Percentiles rank a stretch among this genome's conserved stretches.
These are phyloP conservation scores for Wallacemonas collosoma DNA, from an alignment of 208 protist species.

Conservation along the genomic window DNA sequence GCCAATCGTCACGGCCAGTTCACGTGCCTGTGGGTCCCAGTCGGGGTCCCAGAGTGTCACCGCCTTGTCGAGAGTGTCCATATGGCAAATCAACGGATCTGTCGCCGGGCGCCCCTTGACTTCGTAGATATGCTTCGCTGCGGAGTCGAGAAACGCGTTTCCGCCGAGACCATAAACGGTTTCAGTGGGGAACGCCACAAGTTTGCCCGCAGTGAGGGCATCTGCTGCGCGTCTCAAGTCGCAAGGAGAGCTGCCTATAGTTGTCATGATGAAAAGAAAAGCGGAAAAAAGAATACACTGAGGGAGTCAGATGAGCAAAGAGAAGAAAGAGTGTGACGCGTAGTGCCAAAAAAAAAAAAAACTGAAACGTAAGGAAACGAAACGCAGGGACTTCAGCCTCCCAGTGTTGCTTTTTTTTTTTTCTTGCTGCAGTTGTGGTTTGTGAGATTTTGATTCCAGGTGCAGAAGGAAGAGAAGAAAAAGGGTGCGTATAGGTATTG, in stretches of 20 bases:
- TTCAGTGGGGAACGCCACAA: constrained; percentile 98
- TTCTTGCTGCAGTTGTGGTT: no score
- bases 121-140: constrained; percentile 91
- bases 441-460: no score
- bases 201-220: constrained; percentile 46
- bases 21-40: constrained; percentile 40
- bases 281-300: constrained; percentile 7
- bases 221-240: constrained; percentile 56
- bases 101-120: constrained; percentile 96
- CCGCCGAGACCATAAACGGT: constrained; percentile 99
- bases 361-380: neutral
- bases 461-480: no score
- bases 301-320: constrained; percentile 5
- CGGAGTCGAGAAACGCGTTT: constrained; percentile 87
- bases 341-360: neutral
- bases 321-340: constrained; percentile 1
- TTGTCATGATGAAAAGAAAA: constrained; percentile 16
- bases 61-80: constrained; percentile 67
- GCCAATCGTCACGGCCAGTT: constrained; percentile 66
- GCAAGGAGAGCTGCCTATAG: constrained; percentile 33
- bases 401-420: no score
- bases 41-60: constrained; percentile 63
- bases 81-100: constrained; percentile 97
- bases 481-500: no score
- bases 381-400: no score